phyloP scores from a whole-genome alignment of 2,329 filamentous ascomycete genomes.

The Claviceps sp. region DNA sequence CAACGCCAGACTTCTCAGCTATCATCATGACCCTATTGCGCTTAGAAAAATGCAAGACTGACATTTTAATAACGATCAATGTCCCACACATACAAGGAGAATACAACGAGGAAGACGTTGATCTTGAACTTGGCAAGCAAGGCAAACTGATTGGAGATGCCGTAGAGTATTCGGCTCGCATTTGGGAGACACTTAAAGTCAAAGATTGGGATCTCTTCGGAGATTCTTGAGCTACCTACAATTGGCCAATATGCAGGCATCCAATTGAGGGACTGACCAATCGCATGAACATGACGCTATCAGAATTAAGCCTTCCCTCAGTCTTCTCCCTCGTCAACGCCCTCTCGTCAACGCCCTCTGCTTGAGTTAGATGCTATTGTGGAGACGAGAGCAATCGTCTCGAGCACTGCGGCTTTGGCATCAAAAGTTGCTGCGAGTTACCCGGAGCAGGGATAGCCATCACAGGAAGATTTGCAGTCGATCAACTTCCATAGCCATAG shows the following conservation, averaged over 20 bases:
- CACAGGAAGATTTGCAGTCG: too few species aligned
- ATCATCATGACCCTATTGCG: constrained; percentile 68
- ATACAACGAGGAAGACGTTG: constrained; percentile 60
- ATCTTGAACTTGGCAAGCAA: constrained; percentile 49
- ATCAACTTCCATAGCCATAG: too few species aligned
- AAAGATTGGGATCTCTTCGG: constrained; percentile 69
- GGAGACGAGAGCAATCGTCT: too few species aligned
- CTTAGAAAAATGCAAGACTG: constrained; percentile 60
- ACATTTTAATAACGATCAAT: constrained; percentile 77
- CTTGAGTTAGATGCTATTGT: too few species aligned
- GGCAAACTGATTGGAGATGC: constrained; percentile 56
- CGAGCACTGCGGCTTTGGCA: too few species aligned
- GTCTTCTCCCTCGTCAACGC: neutral
- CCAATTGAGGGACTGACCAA: neutral
- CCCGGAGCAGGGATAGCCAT: too few species aligned
- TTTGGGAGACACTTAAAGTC: constrained; percentile 63
- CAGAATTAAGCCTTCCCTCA: neutral
- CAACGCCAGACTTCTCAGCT: constrained; percentile 51
- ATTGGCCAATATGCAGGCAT: neutral
- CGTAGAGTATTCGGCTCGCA: constrained; percentile 51
- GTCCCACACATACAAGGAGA: constrained; percentile 69
- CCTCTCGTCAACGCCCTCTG: too few species aligned
- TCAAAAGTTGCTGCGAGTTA: too few species aligned
- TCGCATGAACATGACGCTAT: neutral
- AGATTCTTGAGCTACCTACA: constrained; percentile 8